phyloP scores from a whole-genome alignment of 2,329 filamentous ascomycete species.

The Phoma herbarum region DNA sequence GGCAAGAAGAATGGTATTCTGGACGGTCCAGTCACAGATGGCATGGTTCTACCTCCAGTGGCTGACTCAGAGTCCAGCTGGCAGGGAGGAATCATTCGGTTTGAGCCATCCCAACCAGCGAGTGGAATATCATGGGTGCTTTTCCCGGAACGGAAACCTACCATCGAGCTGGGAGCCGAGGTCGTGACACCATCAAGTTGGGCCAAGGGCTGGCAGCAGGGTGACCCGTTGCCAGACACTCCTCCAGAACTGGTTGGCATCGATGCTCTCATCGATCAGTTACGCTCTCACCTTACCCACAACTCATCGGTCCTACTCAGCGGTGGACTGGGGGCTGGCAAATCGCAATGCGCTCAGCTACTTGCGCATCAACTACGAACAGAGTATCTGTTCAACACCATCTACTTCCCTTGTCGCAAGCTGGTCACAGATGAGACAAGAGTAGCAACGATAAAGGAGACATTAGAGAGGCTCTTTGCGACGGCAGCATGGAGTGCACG shows the following conservation, averaged over 20 bases:
- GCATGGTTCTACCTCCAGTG: constrained; percentile 75
- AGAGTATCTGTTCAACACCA: constrained; percentile 79
- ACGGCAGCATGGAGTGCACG: constrained; percentile 90
- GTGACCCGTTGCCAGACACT: constrained; percentile 62
- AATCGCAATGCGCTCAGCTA: constrained; percentile 80
- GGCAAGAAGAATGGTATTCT: constrained; percentile 72
- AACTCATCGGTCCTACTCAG: constrained; percentile 90
- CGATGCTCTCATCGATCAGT: constrained; percentile 75
- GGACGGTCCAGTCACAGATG: constrained; percentile 87
- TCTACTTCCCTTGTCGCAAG: constrained; percentile 86
- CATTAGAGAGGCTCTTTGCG: constrained; percentile 83
- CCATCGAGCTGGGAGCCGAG: constrained; percentile 78
- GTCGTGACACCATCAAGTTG: constrained; percentile 70
- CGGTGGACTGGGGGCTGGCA: constrained; percentile 88
- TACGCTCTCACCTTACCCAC: constrained; percentile 80
- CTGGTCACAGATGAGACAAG: constrained; percentile 91
- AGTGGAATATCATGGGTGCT: constrained; percentile 71
- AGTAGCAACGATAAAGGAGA: constrained; percentile 90
- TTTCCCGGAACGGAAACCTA: constrained; percentile 76
- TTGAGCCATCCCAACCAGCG: constrained; percentile 66
- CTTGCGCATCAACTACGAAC: constrained; percentile 77
- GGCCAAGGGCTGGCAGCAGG: constrained; percentile 59
- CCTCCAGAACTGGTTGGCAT: constrained; percentile 81
- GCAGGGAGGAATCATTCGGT: constrained; percentile 84
- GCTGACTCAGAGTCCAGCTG: constrained; percentile 67